Evolutionary conservation across 2,329 filamentous ascomycete species (phyloP), one percentile per base, ranked within the genome.

Genomic region (Colletotrichum sansevieriae): DNA sequence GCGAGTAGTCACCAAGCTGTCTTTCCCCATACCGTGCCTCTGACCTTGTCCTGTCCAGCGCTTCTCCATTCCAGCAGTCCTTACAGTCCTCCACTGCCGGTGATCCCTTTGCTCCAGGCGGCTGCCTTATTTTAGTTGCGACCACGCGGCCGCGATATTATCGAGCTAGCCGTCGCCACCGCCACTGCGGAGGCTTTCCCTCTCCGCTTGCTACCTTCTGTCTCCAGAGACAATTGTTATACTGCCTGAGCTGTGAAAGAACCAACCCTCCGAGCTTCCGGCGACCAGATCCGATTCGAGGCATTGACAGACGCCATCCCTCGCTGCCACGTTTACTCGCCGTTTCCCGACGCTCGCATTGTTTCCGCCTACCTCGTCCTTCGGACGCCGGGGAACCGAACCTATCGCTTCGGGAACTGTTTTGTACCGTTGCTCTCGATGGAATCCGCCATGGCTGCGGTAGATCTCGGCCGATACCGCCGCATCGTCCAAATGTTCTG

Each of bases 401-500:
- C 22, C 47, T 51, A 51, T 29, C 29, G 29, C 37, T 39, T 11
- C 12, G 11, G 13, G 12, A 46, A 46, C 43, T 46, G 8, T n/a
- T 46, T 29, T 29, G 6, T 29, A 29, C 29, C n/a, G n/a, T 54
- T 20, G 22, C 22, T 41, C n/a, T 56, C 10, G 10, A 71, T 81
- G 76, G 78, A 81, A 65, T 74, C 74, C 29, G 76, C 78, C 13
- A 79, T 84, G 71, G 82, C 83, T 41, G 90, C 87, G 65, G 88
- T 92, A 64, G 93, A 97, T 75, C 83, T 97, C 69, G 88, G 92
- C 73, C 91, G 92, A 73, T 86, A 86, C 70, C 92, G 93, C 80
- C 92, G 92, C 71, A 90, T 98, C 74, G 91, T 98, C 69, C 92
- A 95, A 81, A 94, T 93, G 82, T 91, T 98, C 76, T 97, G 94